Conservation (phyloP, 306 rosid genomes). For the Trichosanthes cucumerina region DNA sequence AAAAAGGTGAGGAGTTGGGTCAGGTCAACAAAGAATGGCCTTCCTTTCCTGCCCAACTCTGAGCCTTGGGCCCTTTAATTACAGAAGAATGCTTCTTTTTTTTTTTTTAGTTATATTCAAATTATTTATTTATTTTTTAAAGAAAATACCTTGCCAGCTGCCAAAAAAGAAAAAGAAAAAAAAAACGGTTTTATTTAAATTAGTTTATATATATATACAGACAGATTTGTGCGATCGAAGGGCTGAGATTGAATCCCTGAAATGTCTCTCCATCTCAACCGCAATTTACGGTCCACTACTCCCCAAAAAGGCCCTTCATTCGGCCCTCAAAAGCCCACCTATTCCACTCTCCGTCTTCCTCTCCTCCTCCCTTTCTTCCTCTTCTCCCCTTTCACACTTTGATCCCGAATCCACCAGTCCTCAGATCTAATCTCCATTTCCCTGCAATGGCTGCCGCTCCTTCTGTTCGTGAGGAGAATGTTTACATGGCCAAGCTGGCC, state of each 20-base stretch:
- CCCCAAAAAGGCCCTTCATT: neutral
- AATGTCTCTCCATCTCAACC: conserved; percentile 23
- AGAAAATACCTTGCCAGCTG: conserved; percentile 33
- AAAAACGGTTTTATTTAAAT: neutral
- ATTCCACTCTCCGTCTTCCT: neutral
- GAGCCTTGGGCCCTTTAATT: neutral
- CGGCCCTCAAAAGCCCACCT: conserved; percentile 6
- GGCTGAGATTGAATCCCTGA: conserved; percentile 22
- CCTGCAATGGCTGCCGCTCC: conserved; percentile 58
- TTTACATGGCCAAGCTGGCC: conserved; percentile 99
- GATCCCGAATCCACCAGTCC: neutral
- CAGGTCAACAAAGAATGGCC: conserved; percentile 1
- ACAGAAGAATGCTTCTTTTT: neutral
- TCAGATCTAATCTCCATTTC: conserved; percentile 8
- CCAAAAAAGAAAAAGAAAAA: neutral
- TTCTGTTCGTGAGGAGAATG: conserved; percentile 86
- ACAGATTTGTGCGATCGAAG: conserved; percentile 28
- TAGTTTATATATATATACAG: neutral
- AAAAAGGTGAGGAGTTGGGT: neutral
- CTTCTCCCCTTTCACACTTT: neutral
- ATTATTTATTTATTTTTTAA: neutral
- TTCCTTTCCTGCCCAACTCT: neutral
- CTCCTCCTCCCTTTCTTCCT: neutral
- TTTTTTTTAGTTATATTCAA: neutral
- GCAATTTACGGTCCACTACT: conserved; percentile 44